Base-by-base conservation (phyloP, 2,329 filamentous ascomycete genomes). In the Alternaria triticimaculans region DNA sequence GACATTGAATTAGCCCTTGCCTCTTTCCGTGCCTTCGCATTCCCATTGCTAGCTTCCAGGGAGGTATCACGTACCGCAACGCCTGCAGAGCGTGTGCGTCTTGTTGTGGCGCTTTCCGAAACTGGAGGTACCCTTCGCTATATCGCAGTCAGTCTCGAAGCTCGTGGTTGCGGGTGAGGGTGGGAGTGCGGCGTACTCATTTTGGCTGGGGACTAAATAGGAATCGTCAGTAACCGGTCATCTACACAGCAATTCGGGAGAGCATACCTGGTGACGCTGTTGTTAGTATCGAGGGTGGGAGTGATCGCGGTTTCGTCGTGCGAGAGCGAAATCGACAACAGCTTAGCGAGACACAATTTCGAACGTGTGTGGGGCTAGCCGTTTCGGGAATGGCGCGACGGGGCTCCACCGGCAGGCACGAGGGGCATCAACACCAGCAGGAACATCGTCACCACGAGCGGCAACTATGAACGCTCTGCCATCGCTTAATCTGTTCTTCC, bases 11-110 rank as follows among this genome's bases (percentile, higher is more conserved):
- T 72, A 81, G 74, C 71, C 62, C 76, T 80, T 75, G 77, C 76
- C 61, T 43, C 25, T 50, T 41, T 30, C 23, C 56, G 51, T 61
- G 60, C 60, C 53, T 51, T 48, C 44, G 45, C 30, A 45, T 43
- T 45, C 65, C 66, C 61, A 64, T 57, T 56, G 65, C 58, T 23
- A 44, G 56, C 51, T 50, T 51, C 58, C 51, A 60, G 60, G 48
- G 58, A 57, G 50, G 60, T 55, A 69, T 72, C 79, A 93, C 92
- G 89, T 86, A 96, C 93, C 94, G 90, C 94, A 97, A 87, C 94
- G 94, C 89, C 94, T 92, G 92, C 94, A 97, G 85, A 97, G 87
- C 84, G 91, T 94, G 90, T 97, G 94, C 88, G 94, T 93, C 91
- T 97, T 97, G 90, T 95, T 97, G 89, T 96, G 93, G 90, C 93